Evolutionary conservation across 352 stramenopile genomes (phyloP), one percentile per base, ranked within the genome.

Genomic region (Pythium apleroticum): DNA sequence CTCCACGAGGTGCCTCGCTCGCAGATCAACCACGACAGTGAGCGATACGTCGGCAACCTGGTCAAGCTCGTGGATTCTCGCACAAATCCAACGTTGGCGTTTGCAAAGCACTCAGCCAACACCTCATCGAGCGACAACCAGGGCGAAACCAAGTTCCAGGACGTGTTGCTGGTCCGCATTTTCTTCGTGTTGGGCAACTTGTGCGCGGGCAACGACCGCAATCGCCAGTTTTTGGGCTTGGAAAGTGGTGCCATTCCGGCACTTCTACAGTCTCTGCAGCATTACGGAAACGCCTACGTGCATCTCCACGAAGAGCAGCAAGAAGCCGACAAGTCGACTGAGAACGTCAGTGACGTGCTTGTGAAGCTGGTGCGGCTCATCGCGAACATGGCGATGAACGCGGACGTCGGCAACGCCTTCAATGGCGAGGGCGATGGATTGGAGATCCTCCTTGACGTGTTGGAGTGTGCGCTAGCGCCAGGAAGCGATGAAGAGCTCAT

Each of bases 101-200:
- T 88, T 9, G 25, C 11, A n/a, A 31, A n/a, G 6, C 31, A 17
- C 2, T 8, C 39, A 6, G 27, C 9, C 2, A 1, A 39, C 15
- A 22, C 15, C 1, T 50, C 35, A 5, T 17, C 43, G 0, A 58
- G 67, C 19, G 71, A 81, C 22, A 75, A 88, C 25, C 71, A 64
- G 3, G 28, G 50, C 0, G 78, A 86, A 6, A 69, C 55, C 27
- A 73, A 69, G 4, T 75, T 73, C 31, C 81, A 91, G 33, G 79
- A 88, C 43, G 60, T 76, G 24, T 66, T 93, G 19, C 73, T 94
- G 19, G 63, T 96, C 11, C 87, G 90, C 12, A 71, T 91, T 24
- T 88, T 87, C 59, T 96, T 96, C 59, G 73, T 87, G 33, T 71
- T 96, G 1, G 90, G 88, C 1, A 97, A 97, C 61, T 68, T 96